phyloP scores from a whole-genome alignment of 1,284 basidiomycete genomes.

The Cutaneotrichosporon spelunceum region DNA sequence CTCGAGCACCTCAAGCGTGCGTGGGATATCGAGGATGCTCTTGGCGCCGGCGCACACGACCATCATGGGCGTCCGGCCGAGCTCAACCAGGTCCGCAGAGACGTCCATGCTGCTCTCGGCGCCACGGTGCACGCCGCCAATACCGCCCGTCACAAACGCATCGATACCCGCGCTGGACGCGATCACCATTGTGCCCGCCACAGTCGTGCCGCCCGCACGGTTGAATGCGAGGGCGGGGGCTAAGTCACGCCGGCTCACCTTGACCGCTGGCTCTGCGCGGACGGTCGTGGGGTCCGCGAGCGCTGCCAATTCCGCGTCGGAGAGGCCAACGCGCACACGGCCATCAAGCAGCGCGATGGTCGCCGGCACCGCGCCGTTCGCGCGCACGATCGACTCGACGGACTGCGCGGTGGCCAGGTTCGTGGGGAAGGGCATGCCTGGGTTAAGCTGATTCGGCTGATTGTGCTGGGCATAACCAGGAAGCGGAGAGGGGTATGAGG shows the following conservation, averaged over 20 bases:
- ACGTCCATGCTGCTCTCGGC: constrained; percentile 88
- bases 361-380: constrained; percentile 75
- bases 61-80: constrained; percentile 73
- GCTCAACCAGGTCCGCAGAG: constrained; percentile 82
- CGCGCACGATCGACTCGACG: constrained; percentile 74
- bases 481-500: background rate
- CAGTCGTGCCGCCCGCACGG: constrained; percentile 84
- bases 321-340: constrained; percentile 79
- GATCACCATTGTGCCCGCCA: constrained; percentile 80
- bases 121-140: constrained; percentile 79
- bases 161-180: constrained; percentile 79
- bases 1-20: constrained; percentile 93
- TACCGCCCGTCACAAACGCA: constrained; percentile 57
- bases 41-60: constrained; percentile 94
- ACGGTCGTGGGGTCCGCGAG: constrained; percentile 55
- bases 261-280: constrained; percentile 54
- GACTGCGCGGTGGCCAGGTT: constrained; percentile 72
- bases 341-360: constrained; percentile 85
- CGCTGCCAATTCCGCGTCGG: constrained; percentile 63
- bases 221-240: constrained; percentile 67
- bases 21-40: constrained; percentile 88
- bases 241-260: constrained; percentile 85
- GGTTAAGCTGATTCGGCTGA: constrained; percentile 1
- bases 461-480: background rate
- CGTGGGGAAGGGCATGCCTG: constrained; percentile 69